Base-by-base conservation (phyloP, 805 yeast species). In the Tetrapisispora phaffii region DNA sequence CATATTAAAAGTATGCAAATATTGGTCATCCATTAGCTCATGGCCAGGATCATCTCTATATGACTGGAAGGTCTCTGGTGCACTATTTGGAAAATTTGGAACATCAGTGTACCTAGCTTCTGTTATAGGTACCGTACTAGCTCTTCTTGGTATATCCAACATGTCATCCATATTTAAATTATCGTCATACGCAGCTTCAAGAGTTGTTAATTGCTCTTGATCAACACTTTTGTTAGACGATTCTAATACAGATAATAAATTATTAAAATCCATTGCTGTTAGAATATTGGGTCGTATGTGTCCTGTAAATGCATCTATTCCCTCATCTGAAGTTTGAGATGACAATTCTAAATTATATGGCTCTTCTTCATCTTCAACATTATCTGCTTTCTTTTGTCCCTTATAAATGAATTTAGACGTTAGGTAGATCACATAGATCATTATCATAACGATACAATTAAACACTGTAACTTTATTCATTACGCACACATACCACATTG, bases 201-300 rank as follows among this genome's bases (percentile, higher is more conserved):
- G 16, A 8, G 15, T 21, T 19, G 34, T 17, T 7, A 37, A 5
- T 12, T 22, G 13, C 5, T 23, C 28, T 20, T 8, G 24, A 10
- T 23, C 23, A 17, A 33, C 32, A 6, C 10, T 28, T 16, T 28
- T 21, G 7, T 26, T 21, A 7, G 40, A 24, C 9, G 41, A 41
- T 45, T 60, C 63, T 41, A 62, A 41, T 52, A 58, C 50, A 7
- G 51, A 39, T 26, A 60, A 47, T 3, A 62, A 42, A 35, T 49
- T 54, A 35, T 51, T 56, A 41, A 53, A 57, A 45, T 62, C 66
- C 60, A 62, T 51, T 1, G 60, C 60, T 2, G 63, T 52, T 13
- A 62, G 49, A 8, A 62, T 34, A 40, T 58, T 61, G n/a, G 60
- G 63, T 41, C 58, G 57, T 4, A 57, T 55, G 7, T 50, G 47